Evolutionary conservation across 768 basidiomycete species (phyloP).

Genomic region (Collybia mongolica): DNA sequence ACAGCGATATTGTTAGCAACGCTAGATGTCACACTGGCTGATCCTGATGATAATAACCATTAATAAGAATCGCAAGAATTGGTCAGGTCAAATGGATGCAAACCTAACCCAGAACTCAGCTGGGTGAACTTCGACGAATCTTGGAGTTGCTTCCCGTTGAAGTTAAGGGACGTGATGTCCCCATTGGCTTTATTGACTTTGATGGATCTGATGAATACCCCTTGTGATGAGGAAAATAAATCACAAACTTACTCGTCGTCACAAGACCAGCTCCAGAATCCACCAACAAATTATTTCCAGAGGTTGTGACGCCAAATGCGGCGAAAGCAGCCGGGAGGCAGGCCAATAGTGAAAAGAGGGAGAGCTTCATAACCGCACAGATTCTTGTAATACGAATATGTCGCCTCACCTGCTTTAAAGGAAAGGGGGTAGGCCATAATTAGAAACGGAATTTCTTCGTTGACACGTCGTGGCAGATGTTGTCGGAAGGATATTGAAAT

Average conservation of each 20-base stretch:
- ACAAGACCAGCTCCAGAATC: constrained; percentile 46
- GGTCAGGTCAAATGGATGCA: not conserved
- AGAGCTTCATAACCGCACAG: too few species aligned
- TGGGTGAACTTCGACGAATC: constrained; percentile 44
- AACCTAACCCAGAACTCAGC: constrained; percentile 45
- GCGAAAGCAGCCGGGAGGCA: constrained; percentile 34
- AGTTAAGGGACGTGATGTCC: constrained; percentile 44
- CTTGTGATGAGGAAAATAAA: not conserved
- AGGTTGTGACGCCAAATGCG: constrained; percentile 45
- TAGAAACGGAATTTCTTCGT: too few species aligned
- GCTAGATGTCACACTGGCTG: constrained; percentile 38
- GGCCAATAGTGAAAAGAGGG: constrained; percentile 7
- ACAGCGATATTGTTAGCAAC: constrained; percentile 38
- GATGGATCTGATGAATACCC: not conserved
- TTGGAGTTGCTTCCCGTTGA: constrained; percentile 45
- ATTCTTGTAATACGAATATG: too few species aligned
- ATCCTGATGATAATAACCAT: constrained; percentile 21
- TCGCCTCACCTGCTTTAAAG: not conserved
- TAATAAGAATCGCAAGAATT: not conserved
- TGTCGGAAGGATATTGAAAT: too few species aligned
- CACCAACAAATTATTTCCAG: constrained; percentile 36
- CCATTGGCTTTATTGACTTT: constrained; percentile 41
- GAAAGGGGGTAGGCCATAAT: not conserved
- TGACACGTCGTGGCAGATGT: too few species aligned
- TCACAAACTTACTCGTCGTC: constrained; percentile 34